Evolutionary conservation across 2,329 filamentous ascomycete species (phyloP).

Genomic region (Botrytis tulipae): DNA sequence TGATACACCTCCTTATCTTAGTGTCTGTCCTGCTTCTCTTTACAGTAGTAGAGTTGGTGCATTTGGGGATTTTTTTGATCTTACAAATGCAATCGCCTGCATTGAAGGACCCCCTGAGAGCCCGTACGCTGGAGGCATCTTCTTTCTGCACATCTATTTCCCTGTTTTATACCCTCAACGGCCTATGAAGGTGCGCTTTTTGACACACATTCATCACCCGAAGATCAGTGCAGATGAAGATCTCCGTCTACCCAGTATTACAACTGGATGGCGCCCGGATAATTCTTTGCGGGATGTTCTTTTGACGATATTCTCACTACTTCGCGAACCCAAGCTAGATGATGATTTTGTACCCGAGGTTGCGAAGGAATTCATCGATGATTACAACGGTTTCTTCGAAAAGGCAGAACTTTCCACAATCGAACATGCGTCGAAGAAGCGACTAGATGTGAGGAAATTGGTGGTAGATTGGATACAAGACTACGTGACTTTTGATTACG

Average conservation of each 20-base stretch:
- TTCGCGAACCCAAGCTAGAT: not conserved
- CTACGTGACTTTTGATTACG: not conserved
- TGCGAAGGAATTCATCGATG: not conserved
- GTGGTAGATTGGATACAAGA: not conserved
- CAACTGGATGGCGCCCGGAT: not conserved
- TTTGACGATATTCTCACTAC: not conserved
- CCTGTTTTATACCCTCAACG: not conserved
- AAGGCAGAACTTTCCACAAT: not conserved
- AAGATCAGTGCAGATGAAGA: not conserved
- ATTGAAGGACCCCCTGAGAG: not conserved
- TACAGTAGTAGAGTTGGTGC: not conserved
- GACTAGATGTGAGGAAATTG: not conserved
- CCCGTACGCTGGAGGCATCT: not conserved
- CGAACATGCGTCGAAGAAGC: not conserved
- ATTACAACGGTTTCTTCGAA: not conserved
- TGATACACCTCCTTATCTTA: not conserved
- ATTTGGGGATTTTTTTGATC: not conserved
- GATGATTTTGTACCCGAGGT: not conserved
- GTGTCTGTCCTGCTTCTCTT: not conserved
- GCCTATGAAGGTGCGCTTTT: not conserved
- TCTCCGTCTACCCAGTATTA: not conserved
- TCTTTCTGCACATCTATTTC: constrained; percentile 6
- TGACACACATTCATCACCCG: not conserved
- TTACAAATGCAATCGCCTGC: not conserved
- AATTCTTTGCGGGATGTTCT: not conserved